Evolutionary conservation across 345 rosid genomes (phyloP).

Genomic region (Salix purpurea): DNA sequence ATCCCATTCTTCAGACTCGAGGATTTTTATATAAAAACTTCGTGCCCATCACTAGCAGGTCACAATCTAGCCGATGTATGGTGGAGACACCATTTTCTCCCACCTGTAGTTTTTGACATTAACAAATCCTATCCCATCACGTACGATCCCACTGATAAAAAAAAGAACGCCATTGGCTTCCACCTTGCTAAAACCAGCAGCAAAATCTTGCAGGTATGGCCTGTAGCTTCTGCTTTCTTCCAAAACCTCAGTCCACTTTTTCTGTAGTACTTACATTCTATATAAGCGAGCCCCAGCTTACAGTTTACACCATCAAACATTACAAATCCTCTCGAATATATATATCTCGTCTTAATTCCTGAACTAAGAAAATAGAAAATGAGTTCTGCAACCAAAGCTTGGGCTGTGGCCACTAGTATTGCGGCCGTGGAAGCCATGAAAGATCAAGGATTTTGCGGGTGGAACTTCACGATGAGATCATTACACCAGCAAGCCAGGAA

Average conservation of each 20-base stretch:
- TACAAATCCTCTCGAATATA: neutral
- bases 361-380: neutral
- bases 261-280: neutral
- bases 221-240: neutral
- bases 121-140: neutral
- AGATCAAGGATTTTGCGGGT: constrained; percentile 53
- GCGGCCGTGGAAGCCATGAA: constrained; percentile 18
- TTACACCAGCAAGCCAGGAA: constrained; percentile 42
- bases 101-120: neutral
- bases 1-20: too few relatives aligned
- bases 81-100: too few relatives aligned
- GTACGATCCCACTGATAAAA: too few relatives aligned
- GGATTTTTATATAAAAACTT: too few relatives aligned
- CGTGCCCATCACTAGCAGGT: too few relatives aligned
- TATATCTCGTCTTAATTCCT: neutral
- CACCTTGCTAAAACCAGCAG: neutral
- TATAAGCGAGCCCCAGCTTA: neutral
- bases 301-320: neutral
- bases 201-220: too few relatives aligned
- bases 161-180: neutral
- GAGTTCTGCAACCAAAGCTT: constrained; percentile 41
- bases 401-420: constrained; percentile 35
- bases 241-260: neutral
- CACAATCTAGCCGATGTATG: too few relatives aligned
- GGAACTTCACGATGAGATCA: constrained; percentile 44